A percentile compares a stretch with the other conserved stretches of the same genome.
Evolutionary conservation across 1,284 basidiomycete species (phyloP).

Genomic region (Rhodotorula mucilaginosa): DNA sequence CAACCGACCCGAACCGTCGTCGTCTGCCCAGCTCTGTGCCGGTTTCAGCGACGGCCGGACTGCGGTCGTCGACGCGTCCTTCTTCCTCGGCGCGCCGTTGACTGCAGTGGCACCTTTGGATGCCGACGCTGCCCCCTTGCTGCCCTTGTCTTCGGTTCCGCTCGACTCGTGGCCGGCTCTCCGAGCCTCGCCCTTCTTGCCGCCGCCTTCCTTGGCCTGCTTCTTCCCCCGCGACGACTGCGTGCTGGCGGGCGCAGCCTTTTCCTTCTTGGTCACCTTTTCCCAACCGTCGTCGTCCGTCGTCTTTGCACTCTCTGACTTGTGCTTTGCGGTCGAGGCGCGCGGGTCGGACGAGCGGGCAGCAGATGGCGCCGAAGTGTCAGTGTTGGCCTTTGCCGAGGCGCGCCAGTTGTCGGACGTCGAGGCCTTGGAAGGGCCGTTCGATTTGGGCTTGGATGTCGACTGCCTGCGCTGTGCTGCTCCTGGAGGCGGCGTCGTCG

Average conservation of each 20-base stretch:
- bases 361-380: neutral
- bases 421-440: constrained; percentile 14
- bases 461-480: neutral
- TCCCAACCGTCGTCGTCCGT: constrained; percentile 30
- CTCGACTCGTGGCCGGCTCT: neutral
- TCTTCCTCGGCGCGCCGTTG: constrained; percentile 7
- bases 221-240: neutral
- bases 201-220: neutral
- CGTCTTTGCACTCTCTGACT: neutral
- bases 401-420: constrained; percentile 35
- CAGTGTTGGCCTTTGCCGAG: neutral
- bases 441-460: neutral
- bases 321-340: neutral
- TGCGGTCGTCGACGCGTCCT: neutral
- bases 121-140: neutral
- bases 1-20: constrained; percentile 18
- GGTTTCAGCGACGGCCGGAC: constrained; percentile 20
- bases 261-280: constrained; percentile 33
- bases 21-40: constrained; percentile 30
- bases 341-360: constrained; percentile 6
- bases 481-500: neutral
- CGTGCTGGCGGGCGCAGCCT: constrained; percentile 3
- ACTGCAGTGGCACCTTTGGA: neutral
- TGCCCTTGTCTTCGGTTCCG: neutral
- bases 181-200: neutral